A percentile compares a stretch with the other conserved stretches of the same genome.
These are phyloP conservation scores for Coemansia sp. DNA, from an alignment of 192 early-diverging fungal species.

Conservation along the genomic window DNA sequence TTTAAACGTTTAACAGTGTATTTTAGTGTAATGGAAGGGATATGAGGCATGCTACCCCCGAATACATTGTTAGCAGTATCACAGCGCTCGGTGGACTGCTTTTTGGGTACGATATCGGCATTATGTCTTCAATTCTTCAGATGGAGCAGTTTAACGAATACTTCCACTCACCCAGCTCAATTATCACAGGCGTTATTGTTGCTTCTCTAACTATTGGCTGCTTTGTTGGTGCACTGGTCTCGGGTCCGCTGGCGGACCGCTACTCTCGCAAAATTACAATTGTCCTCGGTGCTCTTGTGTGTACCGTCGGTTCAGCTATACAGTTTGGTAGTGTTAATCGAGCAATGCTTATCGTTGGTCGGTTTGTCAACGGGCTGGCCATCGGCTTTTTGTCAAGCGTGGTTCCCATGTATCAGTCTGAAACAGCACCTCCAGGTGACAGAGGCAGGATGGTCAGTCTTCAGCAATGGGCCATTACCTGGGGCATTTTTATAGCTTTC, in stretches of 20 bases:
- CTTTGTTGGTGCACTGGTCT: constrained; percentile 67
- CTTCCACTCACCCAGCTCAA: constrained; percentile 55
- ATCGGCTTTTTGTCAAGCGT: constrained; percentile 76
- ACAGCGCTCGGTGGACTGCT: constrained; percentile 64
- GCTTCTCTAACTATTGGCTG: constrained; percentile 69
- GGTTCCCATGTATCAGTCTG: constrained; percentile 74
- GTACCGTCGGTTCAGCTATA: constrained; percentile 70
- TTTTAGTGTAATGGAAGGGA: constrained; percentile 12
- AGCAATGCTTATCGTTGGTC: constrained; percentile 70
- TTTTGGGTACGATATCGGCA: constrained; percentile 77
- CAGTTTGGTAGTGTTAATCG: constrained; percentile 61
- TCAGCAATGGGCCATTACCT: constrained; percentile 93
- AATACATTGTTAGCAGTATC: constrained; percentile 46
- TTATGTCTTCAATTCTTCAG: constrained; percentile 66
- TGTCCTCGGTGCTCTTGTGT: constrained; percentile 61
- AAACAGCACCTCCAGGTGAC: constrained; percentile 77
- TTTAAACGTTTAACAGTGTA: too few relatives aligned
- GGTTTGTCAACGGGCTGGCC: constrained; percentile 76
- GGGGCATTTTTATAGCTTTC: constrained; percentile 67
- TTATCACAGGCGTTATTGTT: constrained; percentile 62
- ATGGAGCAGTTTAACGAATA: constrained; percentile 62
- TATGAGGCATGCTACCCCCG: constrained; percentile 4
- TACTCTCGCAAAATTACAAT: constrained; percentile 70
- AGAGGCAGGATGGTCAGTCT: constrained; percentile 83
- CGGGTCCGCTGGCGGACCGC: constrained; percentile 66